Evolutionary conservation across 176 grass and related monocot species (phyloP), one percentile per base, ranked within the genome.

Genomic region (Olyra latifolia): DNA sequence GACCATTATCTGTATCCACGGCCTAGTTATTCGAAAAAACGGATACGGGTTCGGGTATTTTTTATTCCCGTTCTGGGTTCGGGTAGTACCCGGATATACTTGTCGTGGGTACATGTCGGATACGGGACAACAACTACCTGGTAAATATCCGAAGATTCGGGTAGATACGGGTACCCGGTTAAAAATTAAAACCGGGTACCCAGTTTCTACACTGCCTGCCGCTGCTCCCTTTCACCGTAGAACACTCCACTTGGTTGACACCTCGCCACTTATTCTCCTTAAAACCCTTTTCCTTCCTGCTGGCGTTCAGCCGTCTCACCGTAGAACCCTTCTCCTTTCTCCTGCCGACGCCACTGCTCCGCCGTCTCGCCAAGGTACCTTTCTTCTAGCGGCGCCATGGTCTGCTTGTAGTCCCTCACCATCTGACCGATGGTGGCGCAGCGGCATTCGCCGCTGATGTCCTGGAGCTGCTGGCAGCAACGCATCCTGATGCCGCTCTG

Each of bases 391-490:
- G 72, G 10, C 54, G 53, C 50, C 81, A 89, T 84, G 61, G 32
- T 2, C 52, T 62, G 50, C 69, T 84, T 81, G 54, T 80, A 89
- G 35, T 10, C 27, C 59, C 62, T 24, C 32, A 89, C 82, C 82
- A 89, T 89, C 44, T 32, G 45, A 10, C 87, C 76, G 76, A 89
- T 27, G 56, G 86, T 74, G n/a, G 86, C 28, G 74, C 86, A 88
- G 10, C 86, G 80, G 58, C 86, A 88, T n/a, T 30, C 48, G 39
- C 7, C 47, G 73, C 86, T 75, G 50, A 89, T 70, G 25, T 84
- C 64, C 76, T 75, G 62, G 25, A 89, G 62, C 70, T 84, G 82
- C 70, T 69, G 81, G 87, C 87, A 89, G 82, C 82, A 89, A 7
- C 24, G 82, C 53, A 70, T 43, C 82, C 82, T 56, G 9, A 20